Conservation (phyloP, 495 filamentous ascomycete species). For the Rhizodiscina lignyota region DNA sequence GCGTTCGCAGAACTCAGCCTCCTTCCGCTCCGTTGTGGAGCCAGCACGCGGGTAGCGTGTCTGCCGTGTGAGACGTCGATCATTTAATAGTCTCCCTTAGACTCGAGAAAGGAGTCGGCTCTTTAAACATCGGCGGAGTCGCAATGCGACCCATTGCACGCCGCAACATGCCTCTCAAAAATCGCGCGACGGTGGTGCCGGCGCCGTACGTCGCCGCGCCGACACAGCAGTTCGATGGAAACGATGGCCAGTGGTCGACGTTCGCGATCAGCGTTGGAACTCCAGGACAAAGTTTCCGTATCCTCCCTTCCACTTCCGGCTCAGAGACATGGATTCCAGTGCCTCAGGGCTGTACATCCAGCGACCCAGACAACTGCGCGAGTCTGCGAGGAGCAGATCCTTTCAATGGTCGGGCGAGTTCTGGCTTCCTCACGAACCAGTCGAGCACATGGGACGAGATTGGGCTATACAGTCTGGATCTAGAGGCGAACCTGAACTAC, state of each 20-base stretch:
- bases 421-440: slow-evolving; percentile 10
- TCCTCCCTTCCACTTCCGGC: slow-evolving; percentile 11
- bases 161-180: too few relatives aligned
- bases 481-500: slow-evolving; percentile 9
- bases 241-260: slow-evolving; percentile 14
- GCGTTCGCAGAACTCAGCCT: too few relatives aligned
- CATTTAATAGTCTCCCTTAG: too few relatives aligned
- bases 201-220: slow-evolving; percentile 12
- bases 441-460: slow-evolving; percentile 10
- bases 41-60: too few relatives aligned
- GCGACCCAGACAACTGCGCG: slow-evolving; percentile 9
- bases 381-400: slow-evolving; percentile 6
- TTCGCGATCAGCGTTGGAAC: slow-evolving; percentile 12
- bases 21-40: too few relatives aligned
- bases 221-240: slow-evolving; percentile 11
- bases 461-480: slow-evolving; percentile 9
- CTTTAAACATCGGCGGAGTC: too few relatives aligned
- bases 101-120: too few relatives aligned
- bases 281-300: slow-evolving; percentile 11
- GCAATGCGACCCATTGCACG: too few relatives aligned
- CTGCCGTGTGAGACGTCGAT: too few relatives aligned
- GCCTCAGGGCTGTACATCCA: slow-evolving; percentile 7
- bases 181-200: slow-evolving; percentile 4
- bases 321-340: slow-evolving; percentile 9
- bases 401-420: slow-evolving; percentile 5